Conservation (phyloP, 129 eudicot species). For the sunflower (Helianthus annuus) region HanXRQr2.0-SUNRISE NC_035435.2:150468508-150469007, state of each 20-base stretch:
- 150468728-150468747: constrained; percentile 37
- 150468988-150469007: constrained; percentile 3
- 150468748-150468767: constrained; percentile 64
- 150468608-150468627: constrained; percentile 95
- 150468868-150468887: constrained; percentile 40
- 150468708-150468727: constrained; percentile 31
- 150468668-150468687: constrained; percentile 60
- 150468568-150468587: constrained; percentile 96
- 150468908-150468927: constrained; percentile 85
- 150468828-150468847: background rate
- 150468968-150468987: constrained; percentile 76
- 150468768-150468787: constrained; percentile 84
- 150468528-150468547: constrained; percentile 68
- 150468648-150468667: constrained; percentile 55
- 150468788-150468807: constrained; percentile 69
- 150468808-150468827: background rate
- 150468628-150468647: constrained; percentile 65
- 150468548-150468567: constrained; percentile 81
- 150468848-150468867: background rate
- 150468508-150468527: constrained; percentile 63
- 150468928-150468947: constrained; percentile 85
- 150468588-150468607: constrained; percentile 90
- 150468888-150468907: constrained; percentile 96
- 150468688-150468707: constrained; percentile 42
- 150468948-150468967: constrained; percentile 88